Evolutionary conservation across 2,329 filamentous ascomycete species (phyloP).

Genomic region (Hansfordia pulvinata): DNA sequence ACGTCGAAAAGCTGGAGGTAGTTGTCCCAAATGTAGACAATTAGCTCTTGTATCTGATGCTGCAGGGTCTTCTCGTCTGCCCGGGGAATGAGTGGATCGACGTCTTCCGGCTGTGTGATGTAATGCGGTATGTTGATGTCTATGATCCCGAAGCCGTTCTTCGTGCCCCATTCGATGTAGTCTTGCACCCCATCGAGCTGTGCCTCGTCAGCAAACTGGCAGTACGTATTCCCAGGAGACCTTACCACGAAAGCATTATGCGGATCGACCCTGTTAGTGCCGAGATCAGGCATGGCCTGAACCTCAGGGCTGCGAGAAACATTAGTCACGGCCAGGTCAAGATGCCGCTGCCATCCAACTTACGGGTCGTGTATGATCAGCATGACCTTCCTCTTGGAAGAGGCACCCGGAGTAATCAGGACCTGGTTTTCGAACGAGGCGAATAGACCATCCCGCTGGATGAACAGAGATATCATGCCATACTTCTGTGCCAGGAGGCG

Average conservation of each 20-base stretch:
- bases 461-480: conserved; percentile 67
- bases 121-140: conserved; percentile 84
- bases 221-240: conserved; percentile 8
- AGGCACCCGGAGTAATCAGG: conserved; percentile 61
- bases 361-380: conserved; percentile 86
- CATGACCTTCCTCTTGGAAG: conserved; percentile 53
- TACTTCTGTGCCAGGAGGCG: conserved; percentile 56
- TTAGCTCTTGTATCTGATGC: conserved; percentile 55
- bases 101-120: conserved; percentile 48
- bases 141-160: conserved; percentile 70
- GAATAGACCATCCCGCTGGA: conserved; percentile 60
- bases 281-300: conserved; percentile 49
- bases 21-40: conserved; percentile 91
- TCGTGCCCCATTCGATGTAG: conserved; percentile 73
- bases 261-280: conserved; percentile 61
- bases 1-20: conserved; percentile 71
- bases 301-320: conserved; percentile 46
- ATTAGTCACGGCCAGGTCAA: conserved; percentile 5
- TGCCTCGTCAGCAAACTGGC: conserved; percentile 11
- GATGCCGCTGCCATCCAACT: conserved; percentile 20
- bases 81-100: conserved; percentile 30
- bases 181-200: conserved; percentile 70
- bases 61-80: conserved; percentile 34
- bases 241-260: conserved; percentile 85
- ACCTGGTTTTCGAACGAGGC: conserved; percentile 80